Percentiles rank a stretch among this genome's conserved stretches.
These are phyloP conservation scores for Raffaelea arxii DNA, from an alignment of 2,329 filamentous ascomycete species.

Conservation along the genomic window DNA sequence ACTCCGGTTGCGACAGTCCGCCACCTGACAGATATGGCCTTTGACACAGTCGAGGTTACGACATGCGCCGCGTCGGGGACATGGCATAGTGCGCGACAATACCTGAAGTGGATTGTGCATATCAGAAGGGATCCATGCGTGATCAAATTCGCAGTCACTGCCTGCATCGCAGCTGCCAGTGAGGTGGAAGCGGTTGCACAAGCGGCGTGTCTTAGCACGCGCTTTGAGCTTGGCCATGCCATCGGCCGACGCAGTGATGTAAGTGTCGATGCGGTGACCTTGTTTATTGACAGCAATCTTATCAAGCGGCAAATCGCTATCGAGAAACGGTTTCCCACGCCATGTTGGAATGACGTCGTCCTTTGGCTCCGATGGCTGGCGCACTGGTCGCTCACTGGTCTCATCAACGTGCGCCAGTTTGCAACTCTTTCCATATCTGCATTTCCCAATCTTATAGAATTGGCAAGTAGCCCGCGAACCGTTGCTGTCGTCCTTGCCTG, in stretches of 20 bases:
- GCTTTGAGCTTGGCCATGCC: slow-evolving; percentile 14
- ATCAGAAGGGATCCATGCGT: slow-evolving; percentile 16
- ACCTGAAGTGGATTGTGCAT: slow-evolving; percentile 17
- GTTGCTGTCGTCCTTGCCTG: slow-evolving; percentile 7
- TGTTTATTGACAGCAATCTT: slow-evolving; percentile 18
- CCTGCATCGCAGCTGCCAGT: slow-evolving; percentile 14
- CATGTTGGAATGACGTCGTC: neutral
- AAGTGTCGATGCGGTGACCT: slow-evolving; percentile 19
- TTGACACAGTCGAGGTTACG: slow-evolving; percentile 16
- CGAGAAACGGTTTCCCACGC: slow-evolving; percentile 13
- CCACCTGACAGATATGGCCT: slow-evolving; percentile 22
- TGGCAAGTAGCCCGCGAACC: slow-evolving; percentile 16
- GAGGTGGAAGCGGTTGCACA: slow-evolving; percentile 21
- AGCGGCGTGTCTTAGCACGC: slow-evolving; percentile 12
- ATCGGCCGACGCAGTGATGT: slow-evolving; percentile 12
- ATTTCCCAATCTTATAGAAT: slow-evolving; percentile 19
- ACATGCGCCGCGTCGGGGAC: slow-evolving; percentile 18
- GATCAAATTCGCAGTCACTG: slow-evolving; percentile 19
- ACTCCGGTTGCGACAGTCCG: slow-evolving; percentile 20
- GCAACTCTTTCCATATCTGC: slow-evolving; percentile 19
- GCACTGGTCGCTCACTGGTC: neutral
- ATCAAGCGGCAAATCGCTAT: slow-evolving; percentile 17
- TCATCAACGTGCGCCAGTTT: slow-evolving; percentile 16
- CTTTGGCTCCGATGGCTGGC: neutral
- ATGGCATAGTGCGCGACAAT: slow-evolving; percentile 20